Conservation (phyloP, 1,284 basidiomycete species). For the Hypsizygus ulmarius region DNA sequence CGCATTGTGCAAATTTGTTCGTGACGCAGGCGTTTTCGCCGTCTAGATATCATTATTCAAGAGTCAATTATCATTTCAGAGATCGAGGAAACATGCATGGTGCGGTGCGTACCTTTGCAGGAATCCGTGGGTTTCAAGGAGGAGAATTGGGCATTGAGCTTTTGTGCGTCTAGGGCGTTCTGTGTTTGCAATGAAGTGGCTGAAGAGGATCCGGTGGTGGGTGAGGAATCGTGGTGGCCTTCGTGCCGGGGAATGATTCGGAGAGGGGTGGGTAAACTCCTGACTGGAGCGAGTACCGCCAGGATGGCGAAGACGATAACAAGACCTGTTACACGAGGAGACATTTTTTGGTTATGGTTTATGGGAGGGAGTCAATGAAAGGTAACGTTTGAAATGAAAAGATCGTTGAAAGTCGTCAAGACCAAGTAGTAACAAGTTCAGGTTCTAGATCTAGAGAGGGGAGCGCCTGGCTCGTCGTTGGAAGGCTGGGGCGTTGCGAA, state of each 20-base stretch:
- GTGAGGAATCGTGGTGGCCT: conserved; percentile 7
- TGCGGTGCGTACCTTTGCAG: conserved; percentile 35
- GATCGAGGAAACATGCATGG: not conserved
- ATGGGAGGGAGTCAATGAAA: too few relatives aligned
- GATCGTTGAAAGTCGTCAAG: too few relatives aligned
- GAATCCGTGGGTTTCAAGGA: conserved; percentile 32
- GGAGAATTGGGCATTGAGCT: conserved; percentile 37
- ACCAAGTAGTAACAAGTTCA: too few relatives aligned
- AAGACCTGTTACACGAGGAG: conserved; percentile 11
- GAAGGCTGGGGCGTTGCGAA: not conserved
- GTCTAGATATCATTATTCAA: conserved; percentile 31
- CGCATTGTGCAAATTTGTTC: conserved; percentile 32
- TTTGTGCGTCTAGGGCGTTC: conserved; percentile 40
- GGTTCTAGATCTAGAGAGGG: not conserved
- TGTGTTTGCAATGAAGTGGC: conserved; percentile 18
- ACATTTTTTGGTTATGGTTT: conserved; percentile 3
- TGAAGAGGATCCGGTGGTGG: not conserved
- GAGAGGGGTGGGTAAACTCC: conserved; percentile 16
- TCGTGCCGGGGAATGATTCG: conserved; percentile 12
- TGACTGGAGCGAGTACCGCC: conserved; percentile 18
- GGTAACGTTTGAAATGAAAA: too few relatives aligned
- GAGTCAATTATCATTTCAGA: not conserved
- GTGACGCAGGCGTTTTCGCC: conserved; percentile 45
- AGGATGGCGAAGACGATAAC: conserved; percentile 12
- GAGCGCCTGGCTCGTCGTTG: not conserved